These are phyloP conservation scores for Arthrobotrys iridis DNA, from an alignment of 2,329 filamentous ascomycete genomes.

Conservation along the genomic window DNA sequence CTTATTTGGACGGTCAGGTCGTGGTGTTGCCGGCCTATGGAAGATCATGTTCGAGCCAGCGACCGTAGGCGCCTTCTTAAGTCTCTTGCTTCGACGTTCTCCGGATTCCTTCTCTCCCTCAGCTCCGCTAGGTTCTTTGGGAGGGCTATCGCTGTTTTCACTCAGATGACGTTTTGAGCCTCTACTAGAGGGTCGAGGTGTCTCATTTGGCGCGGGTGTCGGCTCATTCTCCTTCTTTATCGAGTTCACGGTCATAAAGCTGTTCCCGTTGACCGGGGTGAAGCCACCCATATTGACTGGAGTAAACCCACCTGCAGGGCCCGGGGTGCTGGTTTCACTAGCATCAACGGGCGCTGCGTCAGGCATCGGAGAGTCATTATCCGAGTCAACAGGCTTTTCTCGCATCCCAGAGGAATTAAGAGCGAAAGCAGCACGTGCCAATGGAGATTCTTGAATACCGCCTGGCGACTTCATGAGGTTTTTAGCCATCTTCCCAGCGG, in stretches of 20 bases:
- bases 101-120: conserved; percentile 72
- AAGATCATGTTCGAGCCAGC: conserved; percentile 97
- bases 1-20: conserved; percentile 68
- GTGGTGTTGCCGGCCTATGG: conserved; percentile 79
- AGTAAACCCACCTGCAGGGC: conserved; percentile 68
- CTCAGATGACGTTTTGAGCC: conserved; percentile 63
- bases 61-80: conserved; percentile 89
- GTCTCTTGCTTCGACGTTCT: conserved; percentile 86
- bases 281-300: conserved; percentile 70
- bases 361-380: conserved; percentile 61
- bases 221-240: conserved; percentile 55
- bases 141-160: conserved; percentile 58
- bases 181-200: conserved; percentile 59
- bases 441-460: conserved; percentile 72
- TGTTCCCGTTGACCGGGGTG: conserved; percentile 71
- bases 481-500: conserved; percentile 69
- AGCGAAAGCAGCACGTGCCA: conserved; percentile 68
- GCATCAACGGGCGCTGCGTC: conserved; percentile 60
- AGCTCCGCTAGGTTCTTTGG: conserved; percentile 60
- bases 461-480: conserved; percentile 61
- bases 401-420: conserved; percentile 68
- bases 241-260: conserved; percentile 58
- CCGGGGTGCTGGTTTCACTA: conserved; percentile 62
- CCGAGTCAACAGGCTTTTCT: conserved; percentile 61
- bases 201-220: conserved; percentile 46